Evolutionary conservation across 23 red algal species (phyloP).

Genomic region (Gracilariopsis chorda): DNA sequence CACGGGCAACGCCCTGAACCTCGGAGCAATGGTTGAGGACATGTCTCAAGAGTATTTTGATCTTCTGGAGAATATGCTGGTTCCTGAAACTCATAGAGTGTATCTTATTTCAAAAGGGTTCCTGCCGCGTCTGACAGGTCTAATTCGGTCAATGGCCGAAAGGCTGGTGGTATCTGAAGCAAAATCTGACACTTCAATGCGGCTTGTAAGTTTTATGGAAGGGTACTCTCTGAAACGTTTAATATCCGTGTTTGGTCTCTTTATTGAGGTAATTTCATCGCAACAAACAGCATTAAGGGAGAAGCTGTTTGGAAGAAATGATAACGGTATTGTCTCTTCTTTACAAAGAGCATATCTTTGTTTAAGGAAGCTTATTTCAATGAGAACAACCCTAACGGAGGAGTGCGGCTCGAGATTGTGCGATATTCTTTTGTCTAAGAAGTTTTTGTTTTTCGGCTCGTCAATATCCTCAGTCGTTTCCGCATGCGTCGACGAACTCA

Average conservation of each 20-base stretch:
- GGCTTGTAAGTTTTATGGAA: constrained; percentile 21
- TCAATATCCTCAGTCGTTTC: constrained; percentile 1
- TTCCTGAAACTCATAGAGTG: not conserved
- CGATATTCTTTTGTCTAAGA: constrained; percentile 17
- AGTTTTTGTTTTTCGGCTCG: constrained; percentile 12
- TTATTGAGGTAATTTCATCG: constrained; percentile 14
- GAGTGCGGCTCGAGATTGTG: constrained; percentile 33
- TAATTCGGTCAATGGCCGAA: constrained; percentile 22
- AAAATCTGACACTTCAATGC: not conserved
- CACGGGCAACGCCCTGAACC: not conserved
- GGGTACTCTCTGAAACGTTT: constrained; percentile 31
- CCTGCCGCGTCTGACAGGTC: constrained; percentile 19
- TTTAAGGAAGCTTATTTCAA: constrained; percentile 42
- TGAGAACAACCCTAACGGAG: constrained; percentile 38
- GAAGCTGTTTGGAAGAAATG: not conserved
- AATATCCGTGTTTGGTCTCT: not conserved
- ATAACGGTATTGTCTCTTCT: not conserved
- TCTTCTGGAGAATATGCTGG: not conserved
- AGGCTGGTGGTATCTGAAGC: not conserved
- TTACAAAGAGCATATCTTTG: constrained; percentile 40
- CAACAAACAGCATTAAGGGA: not conserved
- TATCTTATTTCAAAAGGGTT: constrained; percentile 32
- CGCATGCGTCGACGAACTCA: constrained; percentile 36
- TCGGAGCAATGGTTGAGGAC: constrained; percentile 23
- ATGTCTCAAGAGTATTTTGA: constrained; percentile 40